A percentile compares a stretch with the other conserved stretches of the same genome.
Conservation (phyloP, 306 rosid genomes). For the Fagus crenata region DNA sequence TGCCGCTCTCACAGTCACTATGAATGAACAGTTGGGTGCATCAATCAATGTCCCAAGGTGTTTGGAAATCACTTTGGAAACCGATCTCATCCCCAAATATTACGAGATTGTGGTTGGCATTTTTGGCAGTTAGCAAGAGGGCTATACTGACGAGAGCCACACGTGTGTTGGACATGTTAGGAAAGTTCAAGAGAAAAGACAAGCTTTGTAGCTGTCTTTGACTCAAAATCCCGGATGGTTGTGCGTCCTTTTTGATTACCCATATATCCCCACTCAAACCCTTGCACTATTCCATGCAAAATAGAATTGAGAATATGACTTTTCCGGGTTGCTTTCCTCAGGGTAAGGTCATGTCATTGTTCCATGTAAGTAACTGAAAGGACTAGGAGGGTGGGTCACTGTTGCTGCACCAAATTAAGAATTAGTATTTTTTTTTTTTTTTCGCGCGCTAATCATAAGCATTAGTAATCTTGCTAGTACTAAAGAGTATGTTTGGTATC, state of each 20-base stretch:
- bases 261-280: neutral
- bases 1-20: neutral
- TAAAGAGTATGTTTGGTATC: too few relatives aligned
- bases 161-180: slow-evolving; percentile 14
- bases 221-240: neutral
- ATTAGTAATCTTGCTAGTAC: too few relatives aligned
- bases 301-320: slow-evolving; percentile 25
- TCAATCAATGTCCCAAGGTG: neutral
- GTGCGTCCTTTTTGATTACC: slow-evolving; percentile 10
- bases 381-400: neutral
- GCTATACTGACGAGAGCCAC: slow-evolving; percentile 3
- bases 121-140: slow-evolving; percentile 8
- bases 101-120: neutral
- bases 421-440: neutral
- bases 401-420: neutral
- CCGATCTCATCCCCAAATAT: neutral
- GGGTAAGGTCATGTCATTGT: slow-evolving; percentile 20
- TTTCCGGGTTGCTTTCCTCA: slow-evolving; percentile 8
- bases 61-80: neutral
- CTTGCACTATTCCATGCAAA: neutral
- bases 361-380: neutral
- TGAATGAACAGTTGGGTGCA: neutral
- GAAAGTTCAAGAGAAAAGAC: neutral
- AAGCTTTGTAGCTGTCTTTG: slow-evolving; percentile 20
- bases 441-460: too few relatives aligned